phyloP scores from a whole-genome alignment of 1,284 basidiomycete species.

The Melampsora americana region DNA sequence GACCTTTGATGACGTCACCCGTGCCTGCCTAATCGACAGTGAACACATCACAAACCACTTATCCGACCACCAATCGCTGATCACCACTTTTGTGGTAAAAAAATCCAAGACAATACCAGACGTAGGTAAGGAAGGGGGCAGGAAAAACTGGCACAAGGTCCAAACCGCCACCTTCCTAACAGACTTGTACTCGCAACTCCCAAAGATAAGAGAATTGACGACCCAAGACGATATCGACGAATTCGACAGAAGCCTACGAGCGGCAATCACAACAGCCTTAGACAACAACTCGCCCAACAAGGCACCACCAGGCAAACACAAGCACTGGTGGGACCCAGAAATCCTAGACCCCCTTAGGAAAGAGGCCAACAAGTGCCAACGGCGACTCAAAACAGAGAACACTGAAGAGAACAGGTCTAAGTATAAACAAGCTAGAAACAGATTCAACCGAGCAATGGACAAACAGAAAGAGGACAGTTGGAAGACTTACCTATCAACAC shows the following conservation, averaged over 20 bases:
- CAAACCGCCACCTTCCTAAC: neutral
- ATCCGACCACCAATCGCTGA: neutral
- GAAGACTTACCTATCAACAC: neutral
- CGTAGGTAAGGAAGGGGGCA: neutral
- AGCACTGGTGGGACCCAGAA: neutral
- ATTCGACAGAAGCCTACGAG: neutral
- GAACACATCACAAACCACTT: neutral
- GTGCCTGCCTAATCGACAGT: neutral
- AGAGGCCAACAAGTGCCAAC: neutral
- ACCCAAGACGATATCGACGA: neutral
- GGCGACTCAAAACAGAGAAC: neutral
- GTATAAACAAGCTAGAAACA: too few relatives aligned
- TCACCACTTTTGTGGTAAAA: neutral
- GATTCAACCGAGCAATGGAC: neutral
- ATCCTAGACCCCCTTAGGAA: neutral
- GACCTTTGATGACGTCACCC: neutral
- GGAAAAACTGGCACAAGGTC: neutral
- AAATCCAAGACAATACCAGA: neutral
- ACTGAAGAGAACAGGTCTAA: neutral
- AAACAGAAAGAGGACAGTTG: neutral
- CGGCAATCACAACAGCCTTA: neutral
- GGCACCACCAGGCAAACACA: neutral
- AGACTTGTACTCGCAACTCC: neutral
- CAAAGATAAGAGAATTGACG: neutral
- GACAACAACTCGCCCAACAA: neutral